Evolutionary conservation across 2,329 filamentous ascomycete species (phyloP), one percentile per base, ranked within the genome.

Genomic region (Claviceps fusiformis): DNA sequence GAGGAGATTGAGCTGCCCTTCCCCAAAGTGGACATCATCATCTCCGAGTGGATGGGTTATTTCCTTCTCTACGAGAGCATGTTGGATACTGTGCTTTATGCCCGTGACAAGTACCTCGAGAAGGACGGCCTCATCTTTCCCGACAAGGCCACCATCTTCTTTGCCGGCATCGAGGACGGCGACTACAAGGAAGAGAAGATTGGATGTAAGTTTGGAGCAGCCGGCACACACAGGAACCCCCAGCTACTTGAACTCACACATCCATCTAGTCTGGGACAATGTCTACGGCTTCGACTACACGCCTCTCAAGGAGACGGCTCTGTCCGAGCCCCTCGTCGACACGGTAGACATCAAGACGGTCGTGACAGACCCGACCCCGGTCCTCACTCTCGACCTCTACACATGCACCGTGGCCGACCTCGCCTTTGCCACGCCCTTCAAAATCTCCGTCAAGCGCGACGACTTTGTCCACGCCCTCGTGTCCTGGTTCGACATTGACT

Each of bases 131-230:
- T 96, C 64, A 97, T 98, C 73, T 97, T 97, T 81, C 93, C 93
- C 24, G 93, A 98, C 75, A 97, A 95, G 81, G 93, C 93, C 53
- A 96, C 89, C 64, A 95, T 98, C 70, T 96, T 90, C 74, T 83
- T 95, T 71, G 93, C 90, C 57, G 93, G 87, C 67, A 98, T 98
- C 59, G 93, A 98, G 76, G 93, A 98, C 67, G 93, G 93, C 61
- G 93, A 98, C 59, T 98, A 98, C 82, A 97, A 97, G 80, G 92
- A 97, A 60, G 93, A 98, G 78, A 98, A 98, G 81, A 98, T 98
- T 67, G 92, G 91, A 73, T 98, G 92, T 97, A 72, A 76, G 89
- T 73, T 52, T 41, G 2, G 1, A 10, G 31, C 24, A 24, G 24
- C 24, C 33, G 33, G 33, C 33, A 35, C 33, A 10, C 33, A 10